Conservation (phyloP, 1,284 basidiomycete genomes). For the Moesziomyces antarcticus region DNA sequence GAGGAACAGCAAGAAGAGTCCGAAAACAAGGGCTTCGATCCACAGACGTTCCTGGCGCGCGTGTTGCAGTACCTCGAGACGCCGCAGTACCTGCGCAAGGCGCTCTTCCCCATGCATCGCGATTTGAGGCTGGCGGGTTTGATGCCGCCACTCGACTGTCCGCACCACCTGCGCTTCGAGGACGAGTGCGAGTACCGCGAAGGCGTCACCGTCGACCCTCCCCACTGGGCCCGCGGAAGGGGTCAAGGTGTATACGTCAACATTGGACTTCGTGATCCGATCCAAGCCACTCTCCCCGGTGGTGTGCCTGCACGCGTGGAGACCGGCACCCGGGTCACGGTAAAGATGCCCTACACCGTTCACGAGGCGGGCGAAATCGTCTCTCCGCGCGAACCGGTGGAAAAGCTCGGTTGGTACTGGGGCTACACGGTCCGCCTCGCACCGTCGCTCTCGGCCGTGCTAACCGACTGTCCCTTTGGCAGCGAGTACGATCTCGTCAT, state of each 20-base stretch:
- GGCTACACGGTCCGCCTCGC: conserved; percentile 64
- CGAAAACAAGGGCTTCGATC: conserved; percentile 39
- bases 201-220: conserved; percentile 54
- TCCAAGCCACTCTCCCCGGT: conserved; percentile 25
- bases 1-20: conserved; percentile 2
- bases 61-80: conserved; percentile 67
- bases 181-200: conserved; percentile 63
- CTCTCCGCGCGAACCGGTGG: conserved; percentile 58
- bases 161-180: conserved; percentile 64
- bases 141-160: conserved; percentile 66
- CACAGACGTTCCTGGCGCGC: conserved; percentile 58
- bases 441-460: conserved; percentile 43
- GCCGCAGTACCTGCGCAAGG: conserved; percentile 67
- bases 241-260: conserved; percentile 50
- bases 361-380: conserved; percentile 42
- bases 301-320: conserved; percentile 9
- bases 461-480: conserved; percentile 35
- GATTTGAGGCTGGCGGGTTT: conserved; percentile 65
- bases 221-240: conserved; percentile 31
- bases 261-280: conserved; percentile 61
- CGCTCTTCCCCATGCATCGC: conserved; percentile 66
- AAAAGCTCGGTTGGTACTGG: conserved; percentile 62
- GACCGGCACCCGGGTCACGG: conserved; percentile 58
- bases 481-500: conserved; percentile 63
- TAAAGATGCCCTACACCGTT: conserved; percentile 40